Evolutionary conservation across 2,329 filamentous ascomycete genomes (phyloP).

Genomic region (Fusarium goolgardi): DNA sequence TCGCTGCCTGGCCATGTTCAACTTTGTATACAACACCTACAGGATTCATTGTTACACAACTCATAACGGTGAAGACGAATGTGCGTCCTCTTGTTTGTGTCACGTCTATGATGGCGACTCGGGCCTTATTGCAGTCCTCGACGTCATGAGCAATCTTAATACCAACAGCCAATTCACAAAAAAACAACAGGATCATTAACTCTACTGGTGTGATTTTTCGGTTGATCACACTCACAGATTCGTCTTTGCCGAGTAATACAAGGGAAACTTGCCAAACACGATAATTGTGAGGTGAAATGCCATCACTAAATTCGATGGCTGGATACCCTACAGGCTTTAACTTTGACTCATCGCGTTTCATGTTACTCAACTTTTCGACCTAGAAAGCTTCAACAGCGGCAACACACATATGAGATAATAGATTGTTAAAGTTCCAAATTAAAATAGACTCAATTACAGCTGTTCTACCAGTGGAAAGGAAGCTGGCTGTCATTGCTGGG

Average conservation of each 20-base stretch:
- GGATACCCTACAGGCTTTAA: background rate
- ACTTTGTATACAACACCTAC: background rate
- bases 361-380: background rate
- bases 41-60: background rate
- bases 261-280: background rate
- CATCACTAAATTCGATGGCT: background rate
- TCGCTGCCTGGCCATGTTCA: too few relatives aligned
- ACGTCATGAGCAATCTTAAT: background rate
- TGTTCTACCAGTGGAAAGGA: fast-evolving
- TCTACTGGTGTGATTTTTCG: too few relatives aligned
- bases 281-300: background rate
- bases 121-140: background rate
- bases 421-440: background rate
- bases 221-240: too few relatives aligned
- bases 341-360: too few relatives aligned
- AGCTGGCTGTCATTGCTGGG: background rate
- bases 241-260: too few relatives aligned
- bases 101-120: background rate
- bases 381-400: too few relatives aligned
- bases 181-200: too few relatives aligned
- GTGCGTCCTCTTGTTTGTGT: background rate
- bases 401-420: background rate
- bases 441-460: background rate
- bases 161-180: too few relatives aligned
- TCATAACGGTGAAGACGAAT: background rate